Base-by-base conservation (phyloP, 305 asterid genomes). In the Rubia tinctorum region DNA sequence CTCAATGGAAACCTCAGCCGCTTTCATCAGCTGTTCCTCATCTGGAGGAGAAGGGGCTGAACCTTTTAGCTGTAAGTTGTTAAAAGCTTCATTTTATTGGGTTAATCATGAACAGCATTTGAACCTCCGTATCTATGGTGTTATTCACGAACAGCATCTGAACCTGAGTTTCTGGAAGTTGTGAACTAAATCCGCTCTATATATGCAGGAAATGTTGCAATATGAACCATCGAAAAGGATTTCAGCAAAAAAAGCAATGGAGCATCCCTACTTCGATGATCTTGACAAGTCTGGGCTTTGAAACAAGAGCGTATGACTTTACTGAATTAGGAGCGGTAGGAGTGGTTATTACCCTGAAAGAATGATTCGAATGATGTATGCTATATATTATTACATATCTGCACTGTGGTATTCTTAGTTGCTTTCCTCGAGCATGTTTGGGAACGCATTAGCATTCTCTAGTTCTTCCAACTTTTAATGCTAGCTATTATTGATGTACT, bases 201-300 rank as follows among this genome's bases (percentile, higher is more conserved):
- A 53, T 70, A 7, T 75, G 80, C 86, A 91, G 99, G 96, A 90
- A 81, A 91, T 94, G 99, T 82, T 94, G 85, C 91, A 89, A 8
- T 92, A 90, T 71, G 98, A 94, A 70, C 99, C 99, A 73, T 71
- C 96, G 18, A 88, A 82, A 80, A 85, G 99, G 86, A 92, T 95
- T 80, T 95, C 99, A 44, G 99, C 99, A 2, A 95, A 95, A 92
- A 90, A 86, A 82, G 99, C 99, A 22, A 87, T 95, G 99, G 99
- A 92, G 34, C 99, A 95, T 79, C 90, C 89, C 60, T 95, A 92
- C 66, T 95, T 95, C n/a, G 94, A 89, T 73, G 94, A 90, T 76
- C 90, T 95, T 17, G 96, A 89, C 88, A 92, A 95, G 75, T 51
- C 86, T 12, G 44, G 1, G 12, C 83, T 82, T 68, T 85, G 73